Evolutionary conservation across 129 eudicot genomes (phyloP).

Genomic region (Escallonia herrerae): DNA sequence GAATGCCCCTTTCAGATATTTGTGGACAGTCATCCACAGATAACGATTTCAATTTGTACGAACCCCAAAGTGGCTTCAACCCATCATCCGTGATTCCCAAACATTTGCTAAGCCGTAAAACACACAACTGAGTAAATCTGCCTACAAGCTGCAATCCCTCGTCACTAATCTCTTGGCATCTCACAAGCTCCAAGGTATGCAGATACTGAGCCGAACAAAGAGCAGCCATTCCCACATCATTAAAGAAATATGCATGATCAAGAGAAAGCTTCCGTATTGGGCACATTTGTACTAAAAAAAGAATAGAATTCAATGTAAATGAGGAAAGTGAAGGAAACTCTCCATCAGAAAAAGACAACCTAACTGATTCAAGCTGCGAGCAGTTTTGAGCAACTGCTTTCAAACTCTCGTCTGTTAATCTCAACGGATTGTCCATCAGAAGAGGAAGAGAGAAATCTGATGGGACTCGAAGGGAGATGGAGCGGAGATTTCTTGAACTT

Average conservation of each 20-base stretch:
- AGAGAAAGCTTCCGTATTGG: conserved; percentile 55
- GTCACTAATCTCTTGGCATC: conserved; percentile 76
- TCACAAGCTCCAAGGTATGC: conserved; percentile 50
- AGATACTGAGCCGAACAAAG: conserved; percentile 51
- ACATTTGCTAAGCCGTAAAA: conserved; percentile 61
- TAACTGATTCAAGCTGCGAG: conserved; percentile 46
- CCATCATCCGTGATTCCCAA: conserved; percentile 72
- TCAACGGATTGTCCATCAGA: conserved; percentile 45
- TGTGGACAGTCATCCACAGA: conserved; percentile 76
- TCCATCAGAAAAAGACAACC: conserved; percentile 54
- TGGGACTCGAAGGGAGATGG: conserved; percentile 66
- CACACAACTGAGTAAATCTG: conserved; percentile 28
- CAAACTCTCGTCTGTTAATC: conserved; percentile 66
- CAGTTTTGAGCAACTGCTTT: conserved; percentile 63
- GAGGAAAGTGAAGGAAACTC: conserved; percentile 64
- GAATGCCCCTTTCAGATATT: conserved; percentile 57
- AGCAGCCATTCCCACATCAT: conserved; percentile 71
- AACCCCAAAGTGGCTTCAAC: conserved; percentile 39
- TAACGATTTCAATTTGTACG: conserved; percentile 36
- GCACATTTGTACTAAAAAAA: conserved; percentile 41
- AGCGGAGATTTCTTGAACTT: conserved; percentile 47
- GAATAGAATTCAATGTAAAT: conserved; percentile 53
- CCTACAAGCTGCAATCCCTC: conserved; percentile 54
- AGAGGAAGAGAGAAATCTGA: conserved; percentile 63
- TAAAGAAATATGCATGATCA: conserved; percentile 53